Percentiles rank a stretch among this genome's conserved stretches.
phyloP scores from a whole-genome alignment of 1,139 yeast genomes.

The Geotrichum histeridarum region DNA sequence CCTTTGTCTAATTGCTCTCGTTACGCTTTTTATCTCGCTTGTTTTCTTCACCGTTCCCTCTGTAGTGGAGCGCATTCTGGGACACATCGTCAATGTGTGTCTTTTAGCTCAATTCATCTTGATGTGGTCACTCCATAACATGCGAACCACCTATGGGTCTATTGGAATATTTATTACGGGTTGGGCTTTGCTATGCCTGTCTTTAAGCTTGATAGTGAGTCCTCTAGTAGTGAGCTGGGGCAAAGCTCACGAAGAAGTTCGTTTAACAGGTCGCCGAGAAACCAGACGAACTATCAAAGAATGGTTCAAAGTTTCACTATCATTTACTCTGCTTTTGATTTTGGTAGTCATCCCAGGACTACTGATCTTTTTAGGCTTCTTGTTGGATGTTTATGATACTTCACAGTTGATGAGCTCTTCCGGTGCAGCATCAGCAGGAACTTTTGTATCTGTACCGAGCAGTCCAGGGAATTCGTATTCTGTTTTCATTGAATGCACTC shows the following conservation, averaged over 20 bases:
- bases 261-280: conserved; percentile 55
- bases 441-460: conserved; percentile 6
- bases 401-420: conserved; percentile 41
- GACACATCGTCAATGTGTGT: conserved; percentile 46
- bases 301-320: conserved; percentile 46
- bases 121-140: conserved; percentile 43
- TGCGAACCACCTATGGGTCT: conserved; percentile 48
- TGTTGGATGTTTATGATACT: conserved; percentile 58
- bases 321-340: conserved; percentile 34
- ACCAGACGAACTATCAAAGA: conserved; percentile 54
- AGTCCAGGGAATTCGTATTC: conserved; percentile 1
- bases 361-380: conserved; percentile 50
- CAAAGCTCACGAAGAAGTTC: conserved; percentile 50
- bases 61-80: conserved; percentile 49
- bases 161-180: conserved; percentile 49
- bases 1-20: conserved; percentile 46
- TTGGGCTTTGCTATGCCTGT: conserved; percentile 53
- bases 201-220: conserved; percentile 45
- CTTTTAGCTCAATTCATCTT: conserved; percentile 44
- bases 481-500: conserved; percentile 55
- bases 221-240: conserved; percentile 54
- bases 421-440: conserved; percentile 15
- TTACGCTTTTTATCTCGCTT: conserved; percentile 48
- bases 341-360: conserved; percentile 28
- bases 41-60: conserved; percentile 58